Base-by-base conservation (phyloP, 805 yeast genomes). In the Candida rishiriensis region DNA sequence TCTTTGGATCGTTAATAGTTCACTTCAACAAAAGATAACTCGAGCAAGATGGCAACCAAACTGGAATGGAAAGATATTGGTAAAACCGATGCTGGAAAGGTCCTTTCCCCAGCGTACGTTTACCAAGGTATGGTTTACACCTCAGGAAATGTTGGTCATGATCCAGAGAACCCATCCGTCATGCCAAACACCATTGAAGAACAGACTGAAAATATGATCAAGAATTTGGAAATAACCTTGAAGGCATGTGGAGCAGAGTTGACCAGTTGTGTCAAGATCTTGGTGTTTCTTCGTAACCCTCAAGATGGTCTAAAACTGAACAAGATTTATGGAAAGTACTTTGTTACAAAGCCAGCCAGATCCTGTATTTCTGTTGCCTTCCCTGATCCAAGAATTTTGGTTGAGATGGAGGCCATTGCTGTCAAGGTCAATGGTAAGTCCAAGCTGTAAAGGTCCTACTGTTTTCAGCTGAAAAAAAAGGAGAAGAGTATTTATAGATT, bases 261-360 rank as follows among this genome's bases (percentile, higher is more conserved):
- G 10, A 76, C 70, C 41, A 66, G 66, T 41, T 74, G 73, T 8
- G 55, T 76, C 53, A 78, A 78, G 57, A 79, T 76, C 0, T 56
- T 75, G 41, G 63, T 76, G 47, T 76, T 77, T 55, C 69, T 78
- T 41, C 61, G 68, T 21, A 68, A 76, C 49, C 64, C 69, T 21
- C 57, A 63, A 29, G 69, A 73, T 50, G 70, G 73, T 14, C 55
- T 68, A 6, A 59, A 53, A 21, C 66, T 78, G 51, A 78, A 78
- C 60, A 55, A 65, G 38, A 66, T 76, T 35, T 78, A 77, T 55
- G 64, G 62, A 14, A 65, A 70, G 49, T 64, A 68, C 54, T 73
- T 78, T 64, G 67, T 70, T 2, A 63, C 66, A 37, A 65, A 67
- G 49, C 83, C 83, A 15, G 78, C 79, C 8, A 70, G 83, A 65